Evolutionary conservation across 768 basidiomycete species (phyloP).

Genomic region (Rhodocollybia butyracea): DNA sequence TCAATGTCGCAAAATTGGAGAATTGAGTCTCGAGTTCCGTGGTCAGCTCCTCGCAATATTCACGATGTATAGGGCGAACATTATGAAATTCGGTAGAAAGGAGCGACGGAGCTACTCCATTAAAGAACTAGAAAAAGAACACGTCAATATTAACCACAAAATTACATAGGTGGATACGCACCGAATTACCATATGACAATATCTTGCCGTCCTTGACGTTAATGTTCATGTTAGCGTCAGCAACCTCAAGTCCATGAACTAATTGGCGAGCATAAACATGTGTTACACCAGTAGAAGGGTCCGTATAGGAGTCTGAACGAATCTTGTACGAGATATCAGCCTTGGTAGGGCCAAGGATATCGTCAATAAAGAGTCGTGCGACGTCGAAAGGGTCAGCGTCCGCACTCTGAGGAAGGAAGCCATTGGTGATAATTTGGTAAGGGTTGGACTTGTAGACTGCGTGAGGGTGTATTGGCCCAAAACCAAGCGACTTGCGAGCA

Average conservation of each 20-base stretch:
- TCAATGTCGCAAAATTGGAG: slow-evolving; percentile 20
- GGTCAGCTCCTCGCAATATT: slow-evolving; percentile 47
- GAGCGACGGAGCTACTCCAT: slow-evolving; percentile 48
- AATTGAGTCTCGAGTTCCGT: slow-evolving; percentile 32
- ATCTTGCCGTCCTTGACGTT: slow-evolving; percentile 85
- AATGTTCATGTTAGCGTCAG: slow-evolving; percentile 89
- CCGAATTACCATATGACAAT: slow-evolving; percentile 85
- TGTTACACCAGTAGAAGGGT: slow-evolving; percentile 79
- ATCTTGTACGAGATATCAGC: slow-evolving; percentile 50
- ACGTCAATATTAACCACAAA: not conserved
- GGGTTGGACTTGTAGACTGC: slow-evolving; percentile 59
- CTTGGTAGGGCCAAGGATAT: slow-evolving; percentile 40
- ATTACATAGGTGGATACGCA: slow-evolving; percentile 32
- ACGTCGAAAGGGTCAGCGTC: slow-evolving; percentile 54
- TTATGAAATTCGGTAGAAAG: slow-evolving; percentile 27
- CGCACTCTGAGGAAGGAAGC: slow-evolving; percentile 34
- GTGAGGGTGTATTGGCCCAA: slow-evolving; percentile 79
- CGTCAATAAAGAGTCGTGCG: slow-evolving; percentile 58
- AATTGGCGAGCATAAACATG: slow-evolving; percentile 88
- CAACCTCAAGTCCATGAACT: slow-evolving; percentile 83
- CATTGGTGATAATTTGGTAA: slow-evolving; percentile 41
- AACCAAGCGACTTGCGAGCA: slow-evolving; percentile 82
- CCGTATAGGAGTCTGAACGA: slow-evolving; percentile 84
- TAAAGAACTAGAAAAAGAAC: slow-evolving; percentile 58
- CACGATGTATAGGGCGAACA: slow-evolving; percentile 44